These are phyloP conservation scores for Botryosphaeria dothidea DNA, from an alignment of 2,329 filamentous ascomycete genomes.

Conservation along the genomic window DNA sequence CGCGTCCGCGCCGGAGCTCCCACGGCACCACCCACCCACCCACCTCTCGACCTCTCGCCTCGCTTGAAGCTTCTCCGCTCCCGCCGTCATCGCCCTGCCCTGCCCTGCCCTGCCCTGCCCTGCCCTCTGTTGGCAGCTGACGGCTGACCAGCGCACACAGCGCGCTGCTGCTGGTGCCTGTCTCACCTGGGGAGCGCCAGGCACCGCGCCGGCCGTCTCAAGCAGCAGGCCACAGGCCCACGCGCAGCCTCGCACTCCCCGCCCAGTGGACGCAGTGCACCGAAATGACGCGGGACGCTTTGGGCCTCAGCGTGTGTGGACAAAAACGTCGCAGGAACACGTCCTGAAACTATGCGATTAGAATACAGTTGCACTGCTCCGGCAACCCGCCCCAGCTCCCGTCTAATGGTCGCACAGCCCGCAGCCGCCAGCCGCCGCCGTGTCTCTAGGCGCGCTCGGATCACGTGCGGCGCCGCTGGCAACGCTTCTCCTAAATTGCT, in stretches of 20 bases:
- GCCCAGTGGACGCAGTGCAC: background rate
- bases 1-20: background rate
- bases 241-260: background rate
- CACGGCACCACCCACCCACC: background rate
- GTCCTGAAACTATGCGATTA: slow-evolving; percentile 16
- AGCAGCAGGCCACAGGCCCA: background rate
- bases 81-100: background rate
- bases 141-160: background rate
- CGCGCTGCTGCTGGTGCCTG: slow-evolving; percentile 1
- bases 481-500: background rate
- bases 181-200: slow-evolving; percentile 2
- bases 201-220: background rate
- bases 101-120: background rate
- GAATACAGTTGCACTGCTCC: background rate
- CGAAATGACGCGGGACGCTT: slow-evolving; percentile 18
- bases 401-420: background rate
- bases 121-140: slow-evolving; percentile 1
- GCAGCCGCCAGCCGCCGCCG: background rate
- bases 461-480: slow-evolving; percentile 8
- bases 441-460: slow-evolving; percentile 3
- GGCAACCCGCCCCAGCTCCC: background rate
- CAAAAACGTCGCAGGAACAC: slow-evolving; percentile 17
- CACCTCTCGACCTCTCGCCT: background rate
- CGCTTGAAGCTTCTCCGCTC: slow-evolving; percentile 2
- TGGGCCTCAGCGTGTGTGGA: slow-evolving; percentile 15